A percentile compares a stretch with the other conserved stretches of the same genome.
Conservation (phyloP, 1,284 basidiomycete genomes). For the Ceratorhiza oryzae-sativae region DNA sequence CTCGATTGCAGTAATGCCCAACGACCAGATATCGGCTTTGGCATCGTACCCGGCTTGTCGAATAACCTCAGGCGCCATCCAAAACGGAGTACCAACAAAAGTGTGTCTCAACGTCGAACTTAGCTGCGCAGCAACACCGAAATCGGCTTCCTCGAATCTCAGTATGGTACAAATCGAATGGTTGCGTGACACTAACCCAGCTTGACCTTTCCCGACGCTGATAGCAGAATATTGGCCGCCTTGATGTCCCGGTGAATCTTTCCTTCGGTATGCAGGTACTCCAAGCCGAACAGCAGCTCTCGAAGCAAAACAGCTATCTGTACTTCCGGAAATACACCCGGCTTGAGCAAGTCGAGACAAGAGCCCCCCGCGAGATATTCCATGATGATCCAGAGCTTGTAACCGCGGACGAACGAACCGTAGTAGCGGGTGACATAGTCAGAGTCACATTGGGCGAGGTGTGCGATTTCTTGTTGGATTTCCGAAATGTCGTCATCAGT, state of each 20-base stretch:
- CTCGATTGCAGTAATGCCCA: slow-evolving; percentile 96
- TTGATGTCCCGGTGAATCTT: slow-evolving; percentile 99
- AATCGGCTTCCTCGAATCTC: slow-evolving; percentile 70
- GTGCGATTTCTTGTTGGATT: slow-evolving; percentile 97
- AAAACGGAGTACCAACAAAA: slow-evolving; percentile 95
- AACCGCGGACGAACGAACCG: slow-evolving; percentile 94
- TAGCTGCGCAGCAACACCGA: slow-evolving; percentile 93
- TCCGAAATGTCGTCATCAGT: slow-evolving; percentile 95
- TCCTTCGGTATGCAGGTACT: slow-evolving; percentile 91
- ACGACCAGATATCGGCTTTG: slow-evolving; percentile 96
- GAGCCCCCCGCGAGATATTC: slow-evolving; percentile 99
- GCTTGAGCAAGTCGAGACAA: slow-evolving; percentile 93
- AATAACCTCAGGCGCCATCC: slow-evolving; percentile 99
- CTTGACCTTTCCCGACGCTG: slow-evolving; percentile 91
- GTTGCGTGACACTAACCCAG: slow-evolving; percentile 58
- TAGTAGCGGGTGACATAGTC: slow-evolving; percentile 97
- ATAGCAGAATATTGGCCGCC: slow-evolving; percentile 94
- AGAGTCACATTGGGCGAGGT: slow-evolving; percentile 93
- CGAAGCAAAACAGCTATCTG: slow-evolving; percentile 95
- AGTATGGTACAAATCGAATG: not conserved
- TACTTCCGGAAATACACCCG: slow-evolving; percentile 86
- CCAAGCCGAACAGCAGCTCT: slow-evolving; percentile 91
- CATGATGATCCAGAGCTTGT: slow-evolving; percentile 99
- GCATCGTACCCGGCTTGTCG: slow-evolving; percentile 96
- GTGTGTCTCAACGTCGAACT: slow-evolving; percentile 86